phyloP scores from a whole-genome alignment of 129 eudicot genomes.

The Heracleum sosnowskyi region DNA sequence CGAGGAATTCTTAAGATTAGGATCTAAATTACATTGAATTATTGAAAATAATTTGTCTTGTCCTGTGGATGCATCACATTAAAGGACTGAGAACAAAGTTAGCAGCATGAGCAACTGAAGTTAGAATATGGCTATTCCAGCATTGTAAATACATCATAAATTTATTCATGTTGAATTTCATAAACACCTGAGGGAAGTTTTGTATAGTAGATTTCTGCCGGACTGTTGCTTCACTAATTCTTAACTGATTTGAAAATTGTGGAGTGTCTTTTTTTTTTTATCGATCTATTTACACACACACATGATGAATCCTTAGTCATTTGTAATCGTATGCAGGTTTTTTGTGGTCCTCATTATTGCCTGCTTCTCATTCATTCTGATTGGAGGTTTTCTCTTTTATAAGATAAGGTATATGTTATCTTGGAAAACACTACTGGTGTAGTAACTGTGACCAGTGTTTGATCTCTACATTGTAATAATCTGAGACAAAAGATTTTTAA shows the following conservation, averaged over 20 bases:
- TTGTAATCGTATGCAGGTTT: constrained; percentile 42
- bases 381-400: constrained; percentile 92
- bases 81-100: background rate
- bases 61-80: background rate
- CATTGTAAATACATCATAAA: background rate
- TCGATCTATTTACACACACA: background rate
- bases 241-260: too few species aligned
- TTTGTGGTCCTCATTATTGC: constrained; percentile 70
- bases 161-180: background rate
- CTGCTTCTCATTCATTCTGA: constrained; percentile 77
- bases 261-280: constrained; percentile 1
- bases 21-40: background rate
- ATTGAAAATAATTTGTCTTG: too few species aligned
- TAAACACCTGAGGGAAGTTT: background rate
- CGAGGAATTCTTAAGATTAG: background rate
- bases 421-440: background rate
- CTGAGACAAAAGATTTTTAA: background rate
- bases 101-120: background rate
- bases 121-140: background rate
- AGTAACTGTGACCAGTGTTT: background rate
- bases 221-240: background rate
- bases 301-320: constrained; percentile 14
- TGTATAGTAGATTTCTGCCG: background rate
- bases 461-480: background rate
- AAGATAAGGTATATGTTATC: constrained; percentile 57